Conservation (phyloP, 768 basidiomycete species). For the Mycena alexandri region DNA sequence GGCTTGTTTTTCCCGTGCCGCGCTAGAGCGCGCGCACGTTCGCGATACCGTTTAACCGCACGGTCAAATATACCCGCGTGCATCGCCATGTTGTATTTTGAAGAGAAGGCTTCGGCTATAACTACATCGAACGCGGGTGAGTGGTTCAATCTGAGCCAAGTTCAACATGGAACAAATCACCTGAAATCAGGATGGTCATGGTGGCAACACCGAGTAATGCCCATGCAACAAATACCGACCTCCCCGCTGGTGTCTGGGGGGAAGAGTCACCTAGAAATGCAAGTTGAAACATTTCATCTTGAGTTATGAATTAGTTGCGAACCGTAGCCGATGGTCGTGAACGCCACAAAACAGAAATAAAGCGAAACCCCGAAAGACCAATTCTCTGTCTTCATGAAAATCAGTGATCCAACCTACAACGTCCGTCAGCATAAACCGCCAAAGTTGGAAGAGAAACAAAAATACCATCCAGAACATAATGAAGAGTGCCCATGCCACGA, state of each 20-base stretch:
- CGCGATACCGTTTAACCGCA: conserved; percentile 60
- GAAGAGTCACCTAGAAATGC: conserved; percentile 63
- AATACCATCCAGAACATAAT: conserved; percentile 78
- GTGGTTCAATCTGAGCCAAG: not conserved
- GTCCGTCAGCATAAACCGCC: not conserved
- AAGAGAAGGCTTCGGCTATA: conserved; percentile 74
- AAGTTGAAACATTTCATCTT: not conserved
- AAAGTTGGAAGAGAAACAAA: not conserved
- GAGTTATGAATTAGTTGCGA: not conserved
- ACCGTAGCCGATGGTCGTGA: conserved; percentile 82
- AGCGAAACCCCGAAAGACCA: conserved; percentile 75
- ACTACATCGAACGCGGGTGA: conserved; percentile 53
- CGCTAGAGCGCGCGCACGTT: conserved; percentile 24
- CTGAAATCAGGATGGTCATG: conserved; percentile 81
- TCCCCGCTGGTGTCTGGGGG: conserved; percentile 75
- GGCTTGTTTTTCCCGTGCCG: conserved; percentile 23
- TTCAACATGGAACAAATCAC: conserved; percentile 46
- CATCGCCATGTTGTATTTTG: conserved; percentile 71
- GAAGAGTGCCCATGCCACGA: conserved; percentile 71
- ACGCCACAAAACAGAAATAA: conserved; percentile 84
- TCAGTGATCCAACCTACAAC: conserved; percentile 70
- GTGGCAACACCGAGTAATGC: conserved; percentile 81
- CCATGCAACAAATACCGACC: conserved; percentile 84
- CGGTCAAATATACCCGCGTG: conserved; percentile 59
- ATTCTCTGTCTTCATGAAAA: conserved; percentile 77